phyloP scores from a whole-genome alignment of 2,329 filamentous ascomycete genomes.

The Cladosporium austrohemisphaericum region DNA sequence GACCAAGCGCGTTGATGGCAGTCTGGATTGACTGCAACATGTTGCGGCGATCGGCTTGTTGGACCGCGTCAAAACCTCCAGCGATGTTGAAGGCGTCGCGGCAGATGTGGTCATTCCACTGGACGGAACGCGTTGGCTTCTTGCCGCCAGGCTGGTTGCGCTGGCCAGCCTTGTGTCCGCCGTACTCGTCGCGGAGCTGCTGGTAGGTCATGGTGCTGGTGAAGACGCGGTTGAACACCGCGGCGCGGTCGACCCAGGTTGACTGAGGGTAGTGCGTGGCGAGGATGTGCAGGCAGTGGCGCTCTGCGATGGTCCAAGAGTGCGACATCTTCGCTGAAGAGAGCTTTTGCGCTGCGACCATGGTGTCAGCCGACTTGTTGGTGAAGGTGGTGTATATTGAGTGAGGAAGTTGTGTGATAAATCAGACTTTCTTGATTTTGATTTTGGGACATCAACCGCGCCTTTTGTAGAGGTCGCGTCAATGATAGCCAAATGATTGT shows the following conservation, averaged over 20 bases:
- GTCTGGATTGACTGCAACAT: not conserved
- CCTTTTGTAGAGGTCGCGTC: too few species aligned
- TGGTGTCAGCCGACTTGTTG: too few species aligned
- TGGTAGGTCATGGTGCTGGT: not conserved
- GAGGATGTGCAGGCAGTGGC: constrained; percentile 7
- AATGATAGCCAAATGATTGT: too few species aligned
- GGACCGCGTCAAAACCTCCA: not conserved
- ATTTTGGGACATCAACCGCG: too few species aligned
- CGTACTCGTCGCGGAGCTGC: constrained; percentile 9
- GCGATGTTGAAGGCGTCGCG: constrained; percentile 7
- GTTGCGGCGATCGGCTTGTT: not conserved
- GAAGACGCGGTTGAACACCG: constrained; percentile 9
- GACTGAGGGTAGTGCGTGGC: constrained; percentile 1
- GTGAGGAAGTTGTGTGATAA: too few species aligned
- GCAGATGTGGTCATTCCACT: constrained; percentile 10
- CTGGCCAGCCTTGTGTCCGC: constrained; percentile 1
- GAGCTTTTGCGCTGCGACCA: too few species aligned
- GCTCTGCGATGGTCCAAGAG: not conserved
- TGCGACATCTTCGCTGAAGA: not conserved
- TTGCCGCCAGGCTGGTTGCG: not conserved
- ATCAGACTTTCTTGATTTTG: too few species aligned
- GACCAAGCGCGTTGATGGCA: not conserved
- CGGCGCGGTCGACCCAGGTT: not conserved
- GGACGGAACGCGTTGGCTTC: not conserved
- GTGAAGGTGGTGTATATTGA: not conserved